phyloP scores from a whole-genome alignment of 2,329 filamentous ascomycete genomes.

The Echinosphaeria canescens region DNA sequence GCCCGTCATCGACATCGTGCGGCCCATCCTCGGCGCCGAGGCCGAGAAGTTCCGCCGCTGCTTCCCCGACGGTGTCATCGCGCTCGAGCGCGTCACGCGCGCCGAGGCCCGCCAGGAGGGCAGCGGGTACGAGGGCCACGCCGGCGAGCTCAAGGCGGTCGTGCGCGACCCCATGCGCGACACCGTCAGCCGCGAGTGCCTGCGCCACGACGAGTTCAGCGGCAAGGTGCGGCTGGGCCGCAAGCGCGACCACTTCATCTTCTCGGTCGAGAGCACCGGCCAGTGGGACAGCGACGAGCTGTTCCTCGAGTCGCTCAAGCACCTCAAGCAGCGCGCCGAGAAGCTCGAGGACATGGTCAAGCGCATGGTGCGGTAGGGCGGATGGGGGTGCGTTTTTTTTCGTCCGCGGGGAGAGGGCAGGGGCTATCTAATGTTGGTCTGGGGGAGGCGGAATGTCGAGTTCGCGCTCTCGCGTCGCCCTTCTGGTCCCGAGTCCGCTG shows the following conservation, averaged over 20 bases:
- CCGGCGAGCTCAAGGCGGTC: slow-evolving; percentile 70
- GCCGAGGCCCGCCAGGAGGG: slow-evolving; percentile 37
- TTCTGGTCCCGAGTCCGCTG: too few species aligned
- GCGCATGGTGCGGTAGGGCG: slow-evolving; percentile 34
- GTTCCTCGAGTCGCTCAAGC: slow-evolving; percentile 73
- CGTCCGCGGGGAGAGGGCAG: too few species aligned
- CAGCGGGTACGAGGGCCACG: slow-evolving; percentile 49
- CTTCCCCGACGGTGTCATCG: slow-evolving; percentile 79
- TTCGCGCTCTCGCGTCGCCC: too few species aligned
- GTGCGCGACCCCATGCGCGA: slow-evolving; percentile 81
- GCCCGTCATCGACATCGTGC: slow-evolving; percentile 65
- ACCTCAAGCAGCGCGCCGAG: slow-evolving; percentile 69
- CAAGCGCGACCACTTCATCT: slow-evolving; percentile 91
- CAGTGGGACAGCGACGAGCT: slow-evolving; percentile 89
- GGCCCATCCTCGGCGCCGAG: slow-evolving; percentile 69
- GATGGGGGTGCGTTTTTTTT: too few species aligned
- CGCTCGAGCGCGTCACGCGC: slow-evolving; percentile 46
- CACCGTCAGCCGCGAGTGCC: slow-evolving; percentile 80
- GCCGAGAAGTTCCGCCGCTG: slow-evolving; percentile 79
- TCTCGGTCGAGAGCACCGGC: slow-evolving; percentile 81
- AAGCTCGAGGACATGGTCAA: slow-evolving; percentile 49
- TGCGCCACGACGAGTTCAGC: slow-evolving; percentile 84
- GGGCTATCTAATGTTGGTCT: too few species aligned
- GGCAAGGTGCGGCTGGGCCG: slow-evolving; percentile 88
- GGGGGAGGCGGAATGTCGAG: too few species aligned